Evolutionary conservation across 176 grass and related monocot genomes (phyloP).

Genomic region (Aegilops umbellulata): DNA sequence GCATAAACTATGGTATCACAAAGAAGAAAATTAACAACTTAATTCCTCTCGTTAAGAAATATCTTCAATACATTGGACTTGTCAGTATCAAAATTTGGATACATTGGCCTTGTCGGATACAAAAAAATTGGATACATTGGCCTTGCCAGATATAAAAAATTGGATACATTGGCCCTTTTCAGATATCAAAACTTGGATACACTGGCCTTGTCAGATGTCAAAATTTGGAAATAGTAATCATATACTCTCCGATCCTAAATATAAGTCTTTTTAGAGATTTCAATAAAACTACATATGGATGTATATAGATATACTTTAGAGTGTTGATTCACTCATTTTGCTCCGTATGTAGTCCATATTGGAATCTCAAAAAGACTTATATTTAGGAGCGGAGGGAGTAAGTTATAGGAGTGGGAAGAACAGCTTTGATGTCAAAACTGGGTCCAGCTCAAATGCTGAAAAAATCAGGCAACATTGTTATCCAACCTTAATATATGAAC

Average conservation of each 20-base stretch:
- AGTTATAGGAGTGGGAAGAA: neutral
- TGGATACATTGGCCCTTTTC: neutral
- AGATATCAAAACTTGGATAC: neutral
- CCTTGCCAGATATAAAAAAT: too few relatives aligned
- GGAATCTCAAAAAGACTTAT: too few relatives aligned
- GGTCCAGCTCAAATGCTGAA: neutral
- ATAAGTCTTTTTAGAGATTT: too few relatives aligned
- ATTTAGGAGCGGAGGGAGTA: neutral
- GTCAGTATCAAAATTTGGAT: neutral
- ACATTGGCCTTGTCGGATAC: neutral
- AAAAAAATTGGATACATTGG: neutral
- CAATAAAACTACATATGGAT: too few relatives aligned
- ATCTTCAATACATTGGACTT: constrained; percentile 15
- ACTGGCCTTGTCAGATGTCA: neutral
- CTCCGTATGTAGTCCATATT: too few relatives aligned
- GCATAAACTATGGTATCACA: neutral
- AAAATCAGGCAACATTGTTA: constrained; percentile 4
- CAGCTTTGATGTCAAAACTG: constrained; percentile 21
- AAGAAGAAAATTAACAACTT: neutral
- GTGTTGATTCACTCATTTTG: too few relatives aligned
- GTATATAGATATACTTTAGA: too few relatives aligned
- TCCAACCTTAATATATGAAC: constrained; percentile 83
- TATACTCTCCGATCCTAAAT: neutral
- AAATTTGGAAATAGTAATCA: neutral
- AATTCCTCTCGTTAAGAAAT: neutral